Percentiles rank a stretch among this genome's conserved stretches.
These are phyloP conservation scores for Fusarium staphyleae DNA, from an alignment of 2,329 filamentous ascomycete species.

Conservation along the genomic window DNA sequence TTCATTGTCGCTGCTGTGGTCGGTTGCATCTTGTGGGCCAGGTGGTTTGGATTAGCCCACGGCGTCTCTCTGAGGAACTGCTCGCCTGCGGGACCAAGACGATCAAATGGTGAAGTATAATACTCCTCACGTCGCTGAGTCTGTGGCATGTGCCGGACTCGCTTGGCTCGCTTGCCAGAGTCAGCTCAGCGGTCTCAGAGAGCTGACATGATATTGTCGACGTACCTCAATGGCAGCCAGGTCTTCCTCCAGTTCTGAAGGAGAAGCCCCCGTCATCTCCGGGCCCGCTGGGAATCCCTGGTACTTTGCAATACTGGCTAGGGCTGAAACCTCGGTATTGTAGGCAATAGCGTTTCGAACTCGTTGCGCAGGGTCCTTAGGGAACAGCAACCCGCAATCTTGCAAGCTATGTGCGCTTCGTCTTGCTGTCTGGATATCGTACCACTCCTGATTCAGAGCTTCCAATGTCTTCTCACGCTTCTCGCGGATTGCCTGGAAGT, in stretches of 20 bases:
- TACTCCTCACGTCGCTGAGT: slow-evolving; percentile 56
- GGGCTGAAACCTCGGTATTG: slow-evolving; percentile 90
- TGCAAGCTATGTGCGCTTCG: slow-evolving; percentile 81
- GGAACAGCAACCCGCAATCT: slow-evolving; percentile 83
- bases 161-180: slow-evolving; percentile 45
- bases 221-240: slow-evolving; percentile 84
- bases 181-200: slow-evolving; percentile 31
- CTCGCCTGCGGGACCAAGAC: slow-evolving; percentile 74
- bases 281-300: slow-evolving; percentile 97
- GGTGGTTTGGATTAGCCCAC: slow-evolving; percentile 90
- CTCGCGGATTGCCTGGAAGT: slow-evolving; percentile 85
- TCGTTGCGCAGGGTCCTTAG: slow-evolving; percentile 77
- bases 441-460: slow-evolving; percentile 86
- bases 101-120: slow-evolving; percentile 55
- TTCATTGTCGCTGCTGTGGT: slow-evolving; percentile 35
- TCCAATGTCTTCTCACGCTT: slow-evolving; percentile 81
- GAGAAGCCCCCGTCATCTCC: slow-evolving; percentile 74
- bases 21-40: slow-evolving; percentile 64
- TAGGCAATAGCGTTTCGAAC: slow-evolving; percentile 88
- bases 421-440: slow-evolving; percentile 89
- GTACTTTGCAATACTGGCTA: slow-evolving; percentile 92
- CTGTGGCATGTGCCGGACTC: slow-evolving; percentile 48
- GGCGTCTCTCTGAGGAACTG: slow-evolving; percentile 89
- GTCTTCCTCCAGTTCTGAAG: slow-evolving; percentile 82
- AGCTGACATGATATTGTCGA: slow-evolving; percentile 27